A percentile compares a stretch with the other conserved stretches of the same genome.
phyloP scores from a whole-genome alignment of 805 yeast genomes.

The Vanderwaltozyma tropicalis region DNA sequence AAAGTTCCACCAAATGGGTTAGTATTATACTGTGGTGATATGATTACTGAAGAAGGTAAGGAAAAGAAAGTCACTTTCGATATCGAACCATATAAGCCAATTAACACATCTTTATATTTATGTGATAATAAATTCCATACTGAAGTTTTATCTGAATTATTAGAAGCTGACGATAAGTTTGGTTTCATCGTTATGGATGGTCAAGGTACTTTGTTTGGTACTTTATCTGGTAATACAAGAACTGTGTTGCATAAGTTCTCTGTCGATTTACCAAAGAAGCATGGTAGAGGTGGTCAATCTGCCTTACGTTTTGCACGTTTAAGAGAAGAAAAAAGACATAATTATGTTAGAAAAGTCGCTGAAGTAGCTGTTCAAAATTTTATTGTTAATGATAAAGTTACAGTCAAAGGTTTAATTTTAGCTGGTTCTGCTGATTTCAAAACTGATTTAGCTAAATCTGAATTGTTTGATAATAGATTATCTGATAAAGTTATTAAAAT shows the following conservation, averaged over 20 bases:
- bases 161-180: slow-evolving; percentile 91
- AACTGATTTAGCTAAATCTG: slow-evolving; percentile 86
- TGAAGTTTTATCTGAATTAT: slow-evolving; percentile 86
- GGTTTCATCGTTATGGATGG: slow-evolving; percentile 99
- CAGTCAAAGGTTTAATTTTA: slow-evolving; percentile 84
- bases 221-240: slow-evolving; percentile 92
- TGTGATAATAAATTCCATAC: slow-evolving; percentile 99
- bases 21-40: slow-evolving; percentile 97
- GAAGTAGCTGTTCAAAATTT: slow-evolving; percentile 97
- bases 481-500: slow-evolving; percentile 78
- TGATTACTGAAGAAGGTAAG: slow-evolving; percentile 92
- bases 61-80: slow-evolving; percentile 94
- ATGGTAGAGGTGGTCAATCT: slow-evolving; percentile 99
- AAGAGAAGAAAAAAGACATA: slow-evolving; percentile 98
- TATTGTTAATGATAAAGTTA: slow-evolving; percentile 88
- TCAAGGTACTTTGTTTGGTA: slow-evolving; percentile 94
- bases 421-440: slow-evolving; percentile 99
- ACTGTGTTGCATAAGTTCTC: slow-evolving; percentile 92
- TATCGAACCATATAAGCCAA: slow-evolving; percentile 98
- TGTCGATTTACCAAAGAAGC: slow-evolving; percentile 97
- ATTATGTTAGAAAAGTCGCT: slow-evolving; percentile 95
- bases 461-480: slow-evolving; percentile 84
- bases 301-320: slow-evolving; percentile 98
- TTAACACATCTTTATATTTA: slow-evolving; percentile 88
- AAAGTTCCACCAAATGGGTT: slow-evolving; percentile 90